Percentiles rank a stretch among this genome's conserved stretches.
phyloP scores from a whole-genome alignment of 768 basidiomycete genomes.

The Lactarius trivialis region DNA sequence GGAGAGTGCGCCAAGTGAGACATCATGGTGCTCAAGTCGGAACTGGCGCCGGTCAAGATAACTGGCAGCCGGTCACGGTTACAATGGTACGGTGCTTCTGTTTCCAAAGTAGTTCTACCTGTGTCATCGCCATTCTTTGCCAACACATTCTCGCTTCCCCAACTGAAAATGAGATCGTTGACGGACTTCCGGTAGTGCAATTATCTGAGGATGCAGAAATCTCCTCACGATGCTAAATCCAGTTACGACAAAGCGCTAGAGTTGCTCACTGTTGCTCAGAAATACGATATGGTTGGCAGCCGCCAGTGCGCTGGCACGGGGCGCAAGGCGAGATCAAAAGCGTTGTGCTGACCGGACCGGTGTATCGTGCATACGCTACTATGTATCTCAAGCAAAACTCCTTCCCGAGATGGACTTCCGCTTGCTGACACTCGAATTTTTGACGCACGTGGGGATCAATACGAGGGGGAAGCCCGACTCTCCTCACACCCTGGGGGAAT shows the following conservation, averaged over 20 bases:
- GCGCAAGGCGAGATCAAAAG: no score
- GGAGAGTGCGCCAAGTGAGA: neutral
- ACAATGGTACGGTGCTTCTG: no score
- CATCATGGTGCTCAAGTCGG: neutral
- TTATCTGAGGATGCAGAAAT: constrained; percentile 1
- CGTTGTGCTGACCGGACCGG: no score
- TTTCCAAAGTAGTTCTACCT: constrained; percentile 28
- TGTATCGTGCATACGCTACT: no score
- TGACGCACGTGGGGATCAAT: no score
- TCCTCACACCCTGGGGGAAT: no score
- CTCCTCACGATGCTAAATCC: constrained; percentile 5
- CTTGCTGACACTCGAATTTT: no score
- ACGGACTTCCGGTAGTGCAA: constrained; percentile 11
- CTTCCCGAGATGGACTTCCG: no score
- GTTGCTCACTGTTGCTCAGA: constrained; percentile 19
- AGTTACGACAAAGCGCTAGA: neutral
- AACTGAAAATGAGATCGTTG: neutral
- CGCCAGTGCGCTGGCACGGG: no score
- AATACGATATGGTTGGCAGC: constrained; percentile 24
- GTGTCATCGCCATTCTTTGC: constrained; percentile 29
- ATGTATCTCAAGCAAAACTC: no score
- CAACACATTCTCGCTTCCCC: constrained; percentile 27
- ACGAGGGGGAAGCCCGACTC: no score
- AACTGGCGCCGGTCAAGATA: neutral
- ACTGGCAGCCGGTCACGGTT: neutral